Percentiles rank a stretch among this genome's conserved stretches.
phyloP scores from a whole-genome alignment of 805 yeast species.

The Lipomyces sp. region DNA sequence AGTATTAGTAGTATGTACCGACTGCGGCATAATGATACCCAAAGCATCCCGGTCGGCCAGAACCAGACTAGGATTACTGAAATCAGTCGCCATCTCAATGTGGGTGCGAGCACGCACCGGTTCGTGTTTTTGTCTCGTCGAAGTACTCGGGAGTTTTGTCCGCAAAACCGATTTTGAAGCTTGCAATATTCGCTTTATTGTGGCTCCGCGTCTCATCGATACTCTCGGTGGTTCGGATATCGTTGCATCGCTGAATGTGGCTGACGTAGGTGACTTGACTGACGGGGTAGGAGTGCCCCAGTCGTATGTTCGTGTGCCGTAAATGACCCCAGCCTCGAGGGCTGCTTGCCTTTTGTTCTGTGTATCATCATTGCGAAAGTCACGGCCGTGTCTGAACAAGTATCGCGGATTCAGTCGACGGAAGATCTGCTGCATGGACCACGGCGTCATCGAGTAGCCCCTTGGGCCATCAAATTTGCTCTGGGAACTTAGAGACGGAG shows the following conservation, averaged over 20 bases:
- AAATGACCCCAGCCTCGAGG: constrained; percentile 44
- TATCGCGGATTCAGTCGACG: neutral
- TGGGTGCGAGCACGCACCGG: neutral
- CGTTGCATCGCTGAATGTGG: neutral
- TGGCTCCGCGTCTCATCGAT: constrained; percentile 3
- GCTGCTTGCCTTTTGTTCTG: constrained; percentile 18
- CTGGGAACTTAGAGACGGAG: neutral
- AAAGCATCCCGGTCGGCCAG: neutral
- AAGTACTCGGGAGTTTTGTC: constrained; percentile 13
- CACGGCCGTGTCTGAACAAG: neutral
- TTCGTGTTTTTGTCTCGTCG: neutral
- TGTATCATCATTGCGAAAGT: neutral
- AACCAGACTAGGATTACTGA: neutral
- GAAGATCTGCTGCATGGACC: neutral
- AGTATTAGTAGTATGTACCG: neutral
- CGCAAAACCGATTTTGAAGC: constrained; percentile 16
- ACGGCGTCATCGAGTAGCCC: neutral
- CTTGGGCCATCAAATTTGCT: neutral
- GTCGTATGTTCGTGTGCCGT: constrained; percentile 56
- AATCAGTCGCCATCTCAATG: neutral
- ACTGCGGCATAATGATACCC: neutral
- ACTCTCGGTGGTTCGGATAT: too few relatives aligned
- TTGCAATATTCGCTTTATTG: constrained; percentile 18
- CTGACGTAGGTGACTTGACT: constrained; percentile 9
- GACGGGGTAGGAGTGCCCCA: constrained; percentile 50